Base-by-base conservation (phyloP, 1,284 basidiomycete genomes). In the Pseudozyma tsukubaensis region DNA sequence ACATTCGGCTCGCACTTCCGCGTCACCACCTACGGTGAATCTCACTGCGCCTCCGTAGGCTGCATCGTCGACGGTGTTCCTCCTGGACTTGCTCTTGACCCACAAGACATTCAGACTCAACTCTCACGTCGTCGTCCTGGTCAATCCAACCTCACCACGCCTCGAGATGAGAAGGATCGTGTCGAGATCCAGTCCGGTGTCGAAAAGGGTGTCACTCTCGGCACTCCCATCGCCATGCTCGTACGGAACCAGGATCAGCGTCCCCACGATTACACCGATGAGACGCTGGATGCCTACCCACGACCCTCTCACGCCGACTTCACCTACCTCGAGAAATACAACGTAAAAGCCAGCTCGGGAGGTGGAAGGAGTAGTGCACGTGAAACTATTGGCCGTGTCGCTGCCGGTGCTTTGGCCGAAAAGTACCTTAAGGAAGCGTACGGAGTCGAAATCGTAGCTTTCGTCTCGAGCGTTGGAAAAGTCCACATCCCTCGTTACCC, bases 241-340 rank as follows among this genome's bases (percentile, higher is more conserved):
- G 94, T 99, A 39, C 93, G 91, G 83, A 99, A 99, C 86, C 94
- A 98, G 86, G 97, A 99, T 85, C 97, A 99, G 84, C 89, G 97
- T 47, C 97, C 97, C 19, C 92, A 98, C 84, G 97, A 99, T 86
- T 99, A 99, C 87, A 92, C 94, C 78, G 97, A 84, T 64, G 76
- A 98, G 87, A 99, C 96, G 0, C 75, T 84, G 37, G 96, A 99
- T 85, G 88, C 94, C 62, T 99, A 94, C 87, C 97, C 97, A 42
- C 91, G 97, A 34, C 97, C 97, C 18, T 94, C 92, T 77, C 97
- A 99, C 84, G 97, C 97, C 53, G 97, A 99, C 85, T 98, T 92
- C 86, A 99, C 97, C 35, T 99, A 99, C 86, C 90, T 99, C 57
- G 91, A 94, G 81, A 99, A 99, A 85, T 99, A 99, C 85, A 94